phyloP scores from a whole-genome alignment of 768 basidiomycete genomes.

The Naganishia kalamii region DNA sequence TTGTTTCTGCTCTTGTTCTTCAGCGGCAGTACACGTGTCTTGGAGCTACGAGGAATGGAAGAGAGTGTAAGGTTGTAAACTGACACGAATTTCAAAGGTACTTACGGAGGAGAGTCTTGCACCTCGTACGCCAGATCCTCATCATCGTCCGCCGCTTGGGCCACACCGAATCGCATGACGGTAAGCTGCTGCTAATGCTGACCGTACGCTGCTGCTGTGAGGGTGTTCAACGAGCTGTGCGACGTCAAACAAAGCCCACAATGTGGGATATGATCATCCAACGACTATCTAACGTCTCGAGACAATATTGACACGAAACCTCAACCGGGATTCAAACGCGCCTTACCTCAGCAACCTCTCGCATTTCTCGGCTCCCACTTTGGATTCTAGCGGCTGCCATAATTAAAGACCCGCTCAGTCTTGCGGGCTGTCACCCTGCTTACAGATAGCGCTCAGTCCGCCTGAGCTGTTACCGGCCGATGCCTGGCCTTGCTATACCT shows the following conservation, averaged over 20 bases:
- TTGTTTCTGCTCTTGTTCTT: neutral
- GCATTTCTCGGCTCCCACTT: too few relatives aligned
- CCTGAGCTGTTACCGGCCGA: neutral
- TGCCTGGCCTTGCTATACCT: too few relatives aligned
- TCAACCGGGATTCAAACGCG: too few relatives aligned
- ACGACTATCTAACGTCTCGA: too few relatives aligned
- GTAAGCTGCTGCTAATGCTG: neutral
- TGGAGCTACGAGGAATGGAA: neutral
- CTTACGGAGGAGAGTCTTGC: conserved; percentile 9
- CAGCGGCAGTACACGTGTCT: neutral
- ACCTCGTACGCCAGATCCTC: conserved; percentile 13
- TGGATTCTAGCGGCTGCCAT: too few relatives aligned
- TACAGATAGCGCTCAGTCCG: neutral
- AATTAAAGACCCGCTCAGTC: too few relatives aligned
- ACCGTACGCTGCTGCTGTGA: neutral
- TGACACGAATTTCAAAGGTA: too few relatives aligned
- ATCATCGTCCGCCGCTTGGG: conserved; percentile 1
- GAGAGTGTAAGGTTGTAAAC: neutral
- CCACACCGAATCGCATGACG: conserved; percentile 2
- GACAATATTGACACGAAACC: too few relatives aligned
- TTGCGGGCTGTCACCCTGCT: neutral
- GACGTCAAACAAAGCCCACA: too few relatives aligned
- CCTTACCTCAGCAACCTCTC: too few relatives aligned
- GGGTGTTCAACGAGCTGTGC: too few relatives aligned
- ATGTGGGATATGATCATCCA: too few relatives aligned